A percentile compares a stretch with the other conserved stretches of the same genome.
Conservation (phyloP, 352 stramenopile genomes). For the Globisporangium barbulae region DNA sequence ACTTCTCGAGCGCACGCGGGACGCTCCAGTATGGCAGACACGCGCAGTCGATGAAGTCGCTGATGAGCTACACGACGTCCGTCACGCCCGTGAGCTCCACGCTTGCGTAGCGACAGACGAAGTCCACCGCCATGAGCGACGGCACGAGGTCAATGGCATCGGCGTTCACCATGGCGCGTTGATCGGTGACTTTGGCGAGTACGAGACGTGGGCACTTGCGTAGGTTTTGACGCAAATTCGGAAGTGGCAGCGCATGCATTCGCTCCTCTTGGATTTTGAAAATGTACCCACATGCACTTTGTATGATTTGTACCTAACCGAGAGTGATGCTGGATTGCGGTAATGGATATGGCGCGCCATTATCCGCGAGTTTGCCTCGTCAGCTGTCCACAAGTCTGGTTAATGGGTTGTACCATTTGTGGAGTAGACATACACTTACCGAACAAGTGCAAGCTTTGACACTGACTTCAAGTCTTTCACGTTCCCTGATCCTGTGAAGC, state of each 20-base stretch:
- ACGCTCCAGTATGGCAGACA: neutral
- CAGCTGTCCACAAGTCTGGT: too few species aligned
- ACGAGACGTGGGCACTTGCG: too few species aligned
- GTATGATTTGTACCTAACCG: neutral
- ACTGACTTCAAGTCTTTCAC: neutral
- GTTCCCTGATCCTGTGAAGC: neutral
- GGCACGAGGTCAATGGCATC: neutral
- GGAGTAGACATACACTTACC: too few species aligned
- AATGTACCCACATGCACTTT: neutral
- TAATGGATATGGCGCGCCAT: too few species aligned
- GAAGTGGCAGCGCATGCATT: neutral
- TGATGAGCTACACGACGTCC: constrained; percentile 12
- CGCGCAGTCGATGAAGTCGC: constrained; percentile 9
- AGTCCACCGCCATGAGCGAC: neutral
- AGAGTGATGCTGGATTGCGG: too few species aligned
- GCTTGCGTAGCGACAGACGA: constrained; percentile 6
- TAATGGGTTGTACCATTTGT: too few species aligned
- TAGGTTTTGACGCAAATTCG: neutral
- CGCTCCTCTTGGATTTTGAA: neutral
- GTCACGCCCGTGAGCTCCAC: neutral
- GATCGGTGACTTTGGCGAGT: neutral
- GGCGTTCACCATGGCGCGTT: neutral
- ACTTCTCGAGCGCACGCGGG: neutral
- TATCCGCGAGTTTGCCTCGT: too few species aligned
- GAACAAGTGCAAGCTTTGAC: too few species aligned